Evolutionary conservation across 2,329 filamentous ascomycete genomes (phyloP), one percentile per base, ranked within the genome.

Genomic region (Trichophyton verrucosum): DNA sequence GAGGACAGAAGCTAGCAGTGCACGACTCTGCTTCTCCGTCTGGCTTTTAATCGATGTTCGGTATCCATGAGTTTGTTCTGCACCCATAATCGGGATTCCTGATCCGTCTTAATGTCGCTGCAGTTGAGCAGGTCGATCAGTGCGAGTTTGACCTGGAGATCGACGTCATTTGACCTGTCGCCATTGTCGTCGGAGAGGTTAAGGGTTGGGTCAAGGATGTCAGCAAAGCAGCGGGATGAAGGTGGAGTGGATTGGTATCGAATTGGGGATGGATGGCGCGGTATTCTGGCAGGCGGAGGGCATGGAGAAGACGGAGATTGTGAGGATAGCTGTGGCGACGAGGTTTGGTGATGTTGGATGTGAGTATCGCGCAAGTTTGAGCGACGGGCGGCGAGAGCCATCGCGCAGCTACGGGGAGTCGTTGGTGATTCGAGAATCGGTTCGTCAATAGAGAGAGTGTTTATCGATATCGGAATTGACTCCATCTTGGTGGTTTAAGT

Each of bases 61-160:
- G 64, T 64, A 24, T 65, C 64, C 64, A 66, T 65, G 57, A 66
- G 60, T 33, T 59, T 61, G 42, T 66, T 66, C 60, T 66, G 64
- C 53, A 66, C 62, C 64, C 64, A 66, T 60, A 63, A 24, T 30
- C 64, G 64, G 20, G 61, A 57, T n/a, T 66, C 62, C 11, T 61
- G 64, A 24, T 66, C 63, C 1, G 56, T 47, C 42, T 66, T 66
- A 47, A 65, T 63, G 20, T 62, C 42, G 1, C 59, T 58, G 46
- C 61, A 66, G 44, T 66, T 66, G 36, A 66, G 60, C 24, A 66
- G 57, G 27, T 64, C 63, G 13, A 61, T 66, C 44, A 66, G 33
- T 4, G 63, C 64, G 1, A 66, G 61, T 46, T 66, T 66, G 30
- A 66, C 61, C 56, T 65, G 64, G 24, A 64, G 63, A 30, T 66